These are phyloP conservation scores for Actinomucor elegans DNA, from an alignment of 371 early-diverging fungal genomes.

Conservation along the genomic window DNA sequence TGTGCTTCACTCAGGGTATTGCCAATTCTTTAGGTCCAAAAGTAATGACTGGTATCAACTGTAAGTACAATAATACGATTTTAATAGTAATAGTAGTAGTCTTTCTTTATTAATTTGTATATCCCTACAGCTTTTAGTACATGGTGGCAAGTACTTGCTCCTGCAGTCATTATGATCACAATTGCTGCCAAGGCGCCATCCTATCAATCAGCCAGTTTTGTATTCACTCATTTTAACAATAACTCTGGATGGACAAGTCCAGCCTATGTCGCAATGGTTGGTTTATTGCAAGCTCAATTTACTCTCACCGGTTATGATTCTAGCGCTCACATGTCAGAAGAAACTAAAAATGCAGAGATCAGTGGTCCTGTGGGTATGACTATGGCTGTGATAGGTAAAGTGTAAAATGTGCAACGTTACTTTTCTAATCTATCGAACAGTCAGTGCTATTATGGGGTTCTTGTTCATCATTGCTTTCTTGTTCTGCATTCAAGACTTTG, in stretches of 20 bases:
- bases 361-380: slow-evolving; percentile 46
- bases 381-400: slow-evolving; percentile 24
- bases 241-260: slow-evolving; percentile 29
- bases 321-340: slow-evolving; percentile 72
- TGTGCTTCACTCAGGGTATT: slow-evolving; percentile 53
- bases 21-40: slow-evolving; percentile 53
- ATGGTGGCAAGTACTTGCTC: slow-evolving; percentile 45
- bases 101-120: no score
- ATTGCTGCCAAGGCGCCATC: slow-evolving; percentile 35
- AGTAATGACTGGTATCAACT: slow-evolving; percentile 51
- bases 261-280: slow-evolving; percentile 32
- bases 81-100: no score
- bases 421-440: background rate
- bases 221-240: slow-evolving; percentile 44
- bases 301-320: slow-evolving; percentile 63
- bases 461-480: slow-evolving; percentile 40
- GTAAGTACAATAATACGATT: slow-evolving; percentile 38
- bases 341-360: slow-evolving; percentile 62
- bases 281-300: slow-evolving; percentile 40
- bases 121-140: slow-evolving; percentile 27
- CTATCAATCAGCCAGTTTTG: slow-evolving; percentile 47
- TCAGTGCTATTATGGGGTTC: slow-evolving; percentile 39
- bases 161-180: slow-evolving; percentile 30
- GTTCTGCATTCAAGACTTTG: slow-evolving; percentile 47
- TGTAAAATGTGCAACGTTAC: background rate